A percentile compares a stretch with the other conserved stretches of the same genome.
Evolutionary conservation across 768 basidiomycete genomes (phyloP).

Genomic region (Coprinellus micaceus): DNA sequence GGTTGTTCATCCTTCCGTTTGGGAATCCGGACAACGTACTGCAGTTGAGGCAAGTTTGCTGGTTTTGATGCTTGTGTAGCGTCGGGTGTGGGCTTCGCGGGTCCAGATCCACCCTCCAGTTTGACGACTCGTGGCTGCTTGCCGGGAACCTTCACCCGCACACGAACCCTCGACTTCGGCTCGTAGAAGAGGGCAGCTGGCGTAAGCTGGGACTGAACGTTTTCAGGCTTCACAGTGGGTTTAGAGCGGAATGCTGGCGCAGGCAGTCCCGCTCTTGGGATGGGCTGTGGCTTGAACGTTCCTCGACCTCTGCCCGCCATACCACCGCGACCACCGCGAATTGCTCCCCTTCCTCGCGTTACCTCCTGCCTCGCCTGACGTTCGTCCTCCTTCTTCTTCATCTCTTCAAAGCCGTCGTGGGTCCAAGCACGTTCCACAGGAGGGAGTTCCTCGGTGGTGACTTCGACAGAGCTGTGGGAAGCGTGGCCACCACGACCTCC

Average conservation of each 20-base stretch:
- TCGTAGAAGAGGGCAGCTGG: slow-evolving; percentile 73
- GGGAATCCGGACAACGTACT: slow-evolving; percentile 56
- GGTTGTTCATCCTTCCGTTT: slow-evolving; percentile 36
- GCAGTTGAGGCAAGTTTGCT: slow-evolving; percentile 40
- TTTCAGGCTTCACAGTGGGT: slow-evolving; percentile 75
- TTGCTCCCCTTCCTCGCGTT: slow-evolving; percentile 23
- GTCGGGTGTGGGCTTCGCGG: slow-evolving; percentile 13
- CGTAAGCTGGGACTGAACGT: slow-evolving; percentile 80
- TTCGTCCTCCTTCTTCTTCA: slow-evolving; percentile 71
- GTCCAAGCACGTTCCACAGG: slow-evolving; percentile 73
- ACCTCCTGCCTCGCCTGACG: slow-evolving; percentile 29
- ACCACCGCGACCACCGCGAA: slow-evolving; percentile 48
- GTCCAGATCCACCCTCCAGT: slow-evolving; percentile 18
- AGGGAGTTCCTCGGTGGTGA: slow-evolving; percentile 36
- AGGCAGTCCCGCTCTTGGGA: slow-evolving; percentile 24
- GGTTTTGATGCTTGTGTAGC: slow-evolving; percentile 31
- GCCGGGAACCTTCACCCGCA: slow-evolving; percentile 64
- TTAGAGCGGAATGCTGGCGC: slow-evolving; percentile 48
- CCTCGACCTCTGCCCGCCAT: slow-evolving; percentile 23
- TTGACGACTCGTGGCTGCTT: slow-evolving; percentile 40
- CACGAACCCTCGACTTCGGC: slow-evolving; percentile 50
- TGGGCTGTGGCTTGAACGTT: background rate
- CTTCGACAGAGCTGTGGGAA: slow-evolving; percentile 10
- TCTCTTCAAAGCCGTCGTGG: slow-evolving; percentile 87
- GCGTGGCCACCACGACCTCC: slow-evolving; percentile 52